Evolutionary conservation across 257 asterid species (phyloP).

Genomic region (Ehretia macrophylla): DNA sequence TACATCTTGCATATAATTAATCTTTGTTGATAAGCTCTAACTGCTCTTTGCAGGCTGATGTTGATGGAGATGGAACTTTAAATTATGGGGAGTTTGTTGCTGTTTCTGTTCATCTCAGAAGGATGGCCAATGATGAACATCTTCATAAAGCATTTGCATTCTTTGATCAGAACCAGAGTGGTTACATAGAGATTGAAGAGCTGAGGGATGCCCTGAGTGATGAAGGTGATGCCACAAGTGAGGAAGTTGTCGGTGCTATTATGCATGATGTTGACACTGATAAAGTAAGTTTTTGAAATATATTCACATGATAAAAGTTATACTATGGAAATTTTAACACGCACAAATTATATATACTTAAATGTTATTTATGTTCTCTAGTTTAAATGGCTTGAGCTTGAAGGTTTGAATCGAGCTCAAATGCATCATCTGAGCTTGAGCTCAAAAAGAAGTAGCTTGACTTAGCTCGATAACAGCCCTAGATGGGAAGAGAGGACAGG

Average conservation of each 20-base stretch:
- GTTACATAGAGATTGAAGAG: slow-evolving; percentile 72
- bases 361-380: no score
- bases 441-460: no score
- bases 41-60: slow-evolving; percentile 54
- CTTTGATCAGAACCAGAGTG: slow-evolving; percentile 58
- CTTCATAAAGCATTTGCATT: slow-evolving; percentile 66
- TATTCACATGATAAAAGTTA: no score
- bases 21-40: not conserved
- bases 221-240: slow-evolving; percentile 44
- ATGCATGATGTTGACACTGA: slow-evolving; percentile 83
- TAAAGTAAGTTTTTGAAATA: slow-evolving; percentile 44
- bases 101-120: slow-evolving; percentile 63
- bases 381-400: no score
- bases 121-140: slow-evolving; percentile 82
- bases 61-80: slow-evolving; percentile 64
- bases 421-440: no score
- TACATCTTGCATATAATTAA: no score
- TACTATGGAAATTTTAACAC: no score
- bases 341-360: no score
- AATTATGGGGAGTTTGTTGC: slow-evolving; percentile 69
- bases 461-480: no score
- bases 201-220: slow-evolving; percentile 61
- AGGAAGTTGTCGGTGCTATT: slow-evolving; percentile 64
- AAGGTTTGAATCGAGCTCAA: no score
- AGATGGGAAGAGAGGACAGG: no score